These are phyloP conservation scores for Linnemannia exigua DNA, from an alignment of 192 early-diverging fungal genomes.

Conservation along the genomic window DNA sequence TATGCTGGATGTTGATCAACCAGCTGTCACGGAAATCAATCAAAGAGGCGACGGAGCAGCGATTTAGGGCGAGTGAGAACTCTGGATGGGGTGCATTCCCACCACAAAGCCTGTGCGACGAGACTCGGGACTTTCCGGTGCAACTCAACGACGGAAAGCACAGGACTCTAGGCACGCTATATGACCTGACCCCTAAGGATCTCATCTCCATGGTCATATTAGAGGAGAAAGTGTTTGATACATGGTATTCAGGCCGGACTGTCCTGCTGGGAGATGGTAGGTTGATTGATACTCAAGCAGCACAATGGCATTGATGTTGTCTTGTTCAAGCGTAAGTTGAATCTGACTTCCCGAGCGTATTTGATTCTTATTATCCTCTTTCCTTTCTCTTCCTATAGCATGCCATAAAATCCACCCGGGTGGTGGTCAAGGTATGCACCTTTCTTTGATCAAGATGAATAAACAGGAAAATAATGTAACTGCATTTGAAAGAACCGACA, in stretches of 20 bases:
- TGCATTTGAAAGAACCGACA: neutral
- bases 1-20: too few species aligned
- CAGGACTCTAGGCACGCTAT: neutral
- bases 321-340: too few species aligned
- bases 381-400: neutral
- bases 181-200: neutral
- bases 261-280: conserved; percentile 20
- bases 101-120: neutral
- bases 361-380: neutral
- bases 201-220: neutral
- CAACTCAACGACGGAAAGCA: neutral
- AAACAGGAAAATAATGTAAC: neutral
- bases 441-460: neutral
- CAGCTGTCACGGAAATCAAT: too few species aligned
- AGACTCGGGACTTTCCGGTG: neutral
- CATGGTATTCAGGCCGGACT: neutral
- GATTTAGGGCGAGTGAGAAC: neutral
- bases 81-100: neutral
- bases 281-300: neutral
- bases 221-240: conserved; percentile 14
- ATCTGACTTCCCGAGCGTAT: too few species aligned
- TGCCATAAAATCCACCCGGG: neutral
- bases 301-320: too few species aligned
- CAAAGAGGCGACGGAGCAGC: neutral
- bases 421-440: neutral